Evolutionary conservation across 805 yeast species (phyloP).

Genomic region (Candida ortonii): DNA sequence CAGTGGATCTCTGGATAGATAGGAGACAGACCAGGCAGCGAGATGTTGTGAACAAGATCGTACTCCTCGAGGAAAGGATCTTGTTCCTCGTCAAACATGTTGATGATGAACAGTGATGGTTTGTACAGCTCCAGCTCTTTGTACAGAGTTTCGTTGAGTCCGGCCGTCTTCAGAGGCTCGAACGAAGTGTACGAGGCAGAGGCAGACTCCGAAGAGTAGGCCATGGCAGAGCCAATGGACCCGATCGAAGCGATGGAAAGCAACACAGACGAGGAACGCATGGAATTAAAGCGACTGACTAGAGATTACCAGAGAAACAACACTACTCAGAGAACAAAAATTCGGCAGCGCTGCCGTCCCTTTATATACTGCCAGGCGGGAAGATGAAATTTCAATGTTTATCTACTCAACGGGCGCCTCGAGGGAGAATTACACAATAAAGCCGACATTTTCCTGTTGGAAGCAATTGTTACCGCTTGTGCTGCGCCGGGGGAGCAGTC

Average conservation of each 20-base stretch:
- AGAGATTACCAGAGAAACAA: no score
- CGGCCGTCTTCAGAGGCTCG: constrained; percentile 22
- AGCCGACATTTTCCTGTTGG: no score
- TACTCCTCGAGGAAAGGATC: constrained; percentile 50
- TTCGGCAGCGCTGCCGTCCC: no score
- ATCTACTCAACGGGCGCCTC: no score
- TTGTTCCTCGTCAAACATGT: constrained; percentile 53
- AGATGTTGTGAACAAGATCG: constrained; percentile 50
- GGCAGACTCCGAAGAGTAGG: constrained; percentile 12
- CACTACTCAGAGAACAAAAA: no score
- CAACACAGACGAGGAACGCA: constrained; percentile 10
- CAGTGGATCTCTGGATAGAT: constrained; percentile 56
- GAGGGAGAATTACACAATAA: no score
- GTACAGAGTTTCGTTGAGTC: constrained; percentile 22
- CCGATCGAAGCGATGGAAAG: constrained; percentile 4
- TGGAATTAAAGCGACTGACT: constrained; percentile 3
- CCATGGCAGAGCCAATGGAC: constrained; percentile 10
- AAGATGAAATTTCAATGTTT: no score
- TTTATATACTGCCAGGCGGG: no score
- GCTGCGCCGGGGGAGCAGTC: no score
- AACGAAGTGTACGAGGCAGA: constrained; percentile 17
- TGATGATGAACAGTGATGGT: constrained; percentile 55
- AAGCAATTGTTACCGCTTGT: no score
- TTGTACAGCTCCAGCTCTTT: constrained; percentile 32
- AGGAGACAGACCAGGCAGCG: constrained; percentile 67